A percentile compares a stretch with the other conserved stretches of the same genome.
Evolutionary conservation across 306 rosid species (phyloP).

Genomic region (Cucumis hystrix): DNA sequence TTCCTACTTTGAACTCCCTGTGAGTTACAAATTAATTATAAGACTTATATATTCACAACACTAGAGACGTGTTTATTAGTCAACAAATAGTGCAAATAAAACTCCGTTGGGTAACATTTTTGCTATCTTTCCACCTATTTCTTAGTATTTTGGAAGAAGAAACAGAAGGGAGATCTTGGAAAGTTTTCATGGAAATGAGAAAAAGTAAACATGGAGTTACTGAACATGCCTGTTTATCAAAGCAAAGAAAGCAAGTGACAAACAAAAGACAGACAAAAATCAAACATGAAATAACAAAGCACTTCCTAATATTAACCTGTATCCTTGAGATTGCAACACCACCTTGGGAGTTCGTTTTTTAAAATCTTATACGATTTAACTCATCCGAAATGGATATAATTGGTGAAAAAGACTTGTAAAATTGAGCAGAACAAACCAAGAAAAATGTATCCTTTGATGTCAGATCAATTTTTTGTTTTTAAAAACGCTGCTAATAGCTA

Average conservation of each 20-base stretch:
- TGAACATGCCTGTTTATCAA: background rate
- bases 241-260: background rate
- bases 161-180: background rate
- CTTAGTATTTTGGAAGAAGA: background rate
- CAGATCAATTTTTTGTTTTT: background rate
- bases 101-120: background rate
- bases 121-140: background rate
- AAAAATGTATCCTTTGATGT: background rate
- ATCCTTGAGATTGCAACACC: background rate
- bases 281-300: background rate
- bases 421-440: background rate
- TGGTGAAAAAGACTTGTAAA: background rate
- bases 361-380: background rate
- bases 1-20: slow-evolving; percentile 43
- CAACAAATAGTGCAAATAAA: background rate
- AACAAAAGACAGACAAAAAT: background rate
- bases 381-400: background rate
- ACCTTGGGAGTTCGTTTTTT: background rate
- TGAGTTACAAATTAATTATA: slow-evolving; percentile 12
- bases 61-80: background rate
- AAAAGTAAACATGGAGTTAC: background rate
- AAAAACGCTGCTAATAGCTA: background rate
- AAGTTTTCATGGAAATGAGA: background rate
- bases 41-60: slow-evolving; percentile 1
- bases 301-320: background rate